Evolutionary conservation across 176 grass and related monocot species (phyloP).

Genomic region (Elymus sibiricus): DNA sequence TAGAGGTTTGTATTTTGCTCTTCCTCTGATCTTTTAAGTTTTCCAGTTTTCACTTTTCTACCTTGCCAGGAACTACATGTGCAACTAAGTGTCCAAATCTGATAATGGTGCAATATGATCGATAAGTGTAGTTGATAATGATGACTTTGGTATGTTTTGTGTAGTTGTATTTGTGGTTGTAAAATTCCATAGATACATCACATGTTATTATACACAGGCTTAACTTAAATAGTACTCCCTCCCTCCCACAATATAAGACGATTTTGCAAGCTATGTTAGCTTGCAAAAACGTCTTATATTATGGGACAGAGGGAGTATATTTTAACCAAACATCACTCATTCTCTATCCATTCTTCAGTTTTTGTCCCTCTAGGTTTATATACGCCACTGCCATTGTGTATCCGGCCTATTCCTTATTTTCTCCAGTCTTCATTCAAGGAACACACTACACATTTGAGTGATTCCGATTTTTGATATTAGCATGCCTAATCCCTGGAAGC

Average conservation of each 20-base stretch:
- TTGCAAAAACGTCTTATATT: too few species aligned
- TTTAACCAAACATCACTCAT: too few species aligned
- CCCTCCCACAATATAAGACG: too few species aligned
- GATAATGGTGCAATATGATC: background rate
- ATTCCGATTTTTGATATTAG: background rate
- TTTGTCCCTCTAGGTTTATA: background rate
- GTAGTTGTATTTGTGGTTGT: background rate
- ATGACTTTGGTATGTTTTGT: background rate
- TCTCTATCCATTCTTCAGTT: background rate
- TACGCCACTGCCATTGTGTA: background rate
- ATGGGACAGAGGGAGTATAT: too few species aligned
- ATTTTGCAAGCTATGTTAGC: too few species aligned
- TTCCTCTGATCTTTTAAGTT: background rate
- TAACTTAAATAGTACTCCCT: background rate
- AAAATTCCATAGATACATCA: background rate
- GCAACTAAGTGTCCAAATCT: background rate
- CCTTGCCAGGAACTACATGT: background rate
- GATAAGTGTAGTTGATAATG: background rate
- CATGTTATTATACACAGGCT: background rate
- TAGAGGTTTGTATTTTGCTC: conserved; percentile 64
- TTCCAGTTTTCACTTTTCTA: background rate
- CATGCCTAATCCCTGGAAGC: background rate
- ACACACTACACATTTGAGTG: background rate
- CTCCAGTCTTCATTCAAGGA: background rate
- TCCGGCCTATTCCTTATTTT: background rate